A percentile compares a stretch with the other conserved stretches of the same genome.
phyloP scores from a whole-genome alignment of 176 grass and related monocot species.

The Zoysia japonica region DNA sequence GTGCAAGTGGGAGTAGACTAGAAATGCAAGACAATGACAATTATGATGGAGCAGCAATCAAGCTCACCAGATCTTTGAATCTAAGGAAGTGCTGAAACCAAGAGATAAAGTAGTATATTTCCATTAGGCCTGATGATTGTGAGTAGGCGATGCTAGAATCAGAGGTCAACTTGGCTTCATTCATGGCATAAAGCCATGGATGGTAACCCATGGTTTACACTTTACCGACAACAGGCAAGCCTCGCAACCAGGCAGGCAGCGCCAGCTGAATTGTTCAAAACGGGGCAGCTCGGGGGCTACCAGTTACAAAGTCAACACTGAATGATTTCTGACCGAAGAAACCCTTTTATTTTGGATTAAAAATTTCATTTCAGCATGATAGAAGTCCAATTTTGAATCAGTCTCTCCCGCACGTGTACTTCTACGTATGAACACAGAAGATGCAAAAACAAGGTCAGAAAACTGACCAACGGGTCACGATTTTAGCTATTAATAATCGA shows the following conservation, averaged over 20 bases:
- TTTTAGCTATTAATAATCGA: slow-evolving; percentile 53
- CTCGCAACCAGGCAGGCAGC: slow-evolving; percentile 18
- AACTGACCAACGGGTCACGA: slow-evolving; percentile 53
- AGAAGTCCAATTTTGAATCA: slow-evolving; percentile 44
- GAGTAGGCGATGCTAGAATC: slow-evolving; percentile 24
- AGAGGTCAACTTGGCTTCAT: slow-evolving; percentile 47
- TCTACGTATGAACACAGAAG: slow-evolving; percentile 12
- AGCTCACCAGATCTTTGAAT: slow-evolving; percentile 15
- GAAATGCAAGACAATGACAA: neutral
- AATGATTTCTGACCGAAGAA: slow-evolving; percentile 44
- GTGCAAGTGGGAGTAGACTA: slow-evolving; percentile 32
- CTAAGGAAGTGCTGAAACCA: slow-evolving; percentile 22
- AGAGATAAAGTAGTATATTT: slow-evolving; percentile 10
- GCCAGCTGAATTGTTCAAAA: slow-evolving; percentile 32
- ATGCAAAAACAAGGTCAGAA: slow-evolving; percentile 35
- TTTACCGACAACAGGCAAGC: slow-evolving; percentile 21
- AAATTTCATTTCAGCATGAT: slow-evolving; percentile 12
- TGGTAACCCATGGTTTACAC: neutral
- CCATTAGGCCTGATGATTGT: slow-evolving; percentile 14
- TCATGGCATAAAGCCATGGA: slow-evolving; percentile 30
- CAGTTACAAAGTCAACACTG: slow-evolving; percentile 37
- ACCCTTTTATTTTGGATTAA: neutral
- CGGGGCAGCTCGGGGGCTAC: neutral
- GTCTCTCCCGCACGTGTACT: slow-evolving; percentile 29
- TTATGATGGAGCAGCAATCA: slow-evolving; percentile 43